These are phyloP conservation scores for Calocybe cyanea DNA, from an alignment of 768 basidiomycete genomes.

Conservation along the genomic window DNA sequence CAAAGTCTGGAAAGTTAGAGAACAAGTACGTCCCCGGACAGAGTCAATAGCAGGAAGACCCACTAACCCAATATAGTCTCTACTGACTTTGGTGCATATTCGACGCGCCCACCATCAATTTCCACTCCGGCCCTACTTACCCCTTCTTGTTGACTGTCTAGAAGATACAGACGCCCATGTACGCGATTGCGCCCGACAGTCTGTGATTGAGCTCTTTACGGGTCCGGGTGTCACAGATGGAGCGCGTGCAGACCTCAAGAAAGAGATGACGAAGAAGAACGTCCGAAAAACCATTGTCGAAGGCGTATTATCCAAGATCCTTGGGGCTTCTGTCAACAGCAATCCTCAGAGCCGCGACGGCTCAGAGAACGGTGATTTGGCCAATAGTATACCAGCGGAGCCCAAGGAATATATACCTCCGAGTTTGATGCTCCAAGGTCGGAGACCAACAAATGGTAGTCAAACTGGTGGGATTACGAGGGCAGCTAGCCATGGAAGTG, in stretches of 20 bases:
- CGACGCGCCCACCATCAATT: slow-evolving; percentile 69
- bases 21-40: slow-evolving; percentile 57
- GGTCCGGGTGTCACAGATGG: slow-evolving; percentile 78
- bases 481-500: slow-evolving; percentile 45
- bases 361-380: slow-evolving; percentile 55
- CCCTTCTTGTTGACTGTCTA: slow-evolving; percentile 75
- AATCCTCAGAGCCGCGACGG: slow-evolving; percentile 50
- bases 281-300: slow-evolving; percentile 89
- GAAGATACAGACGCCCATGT: slow-evolving; percentile 92
- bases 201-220: slow-evolving; percentile 82
- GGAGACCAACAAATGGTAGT: slow-evolving; percentile 42
- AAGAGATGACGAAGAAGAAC: slow-evolving; percentile 79
- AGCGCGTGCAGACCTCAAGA: slow-evolving; percentile 91
- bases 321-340: slow-evolving; percentile 42
- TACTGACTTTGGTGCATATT: slow-evolving; percentile 68
- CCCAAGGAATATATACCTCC: slow-evolving; percentile 72
- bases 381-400: slow-evolving; percentile 19
- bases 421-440: slow-evolving; percentile 58
- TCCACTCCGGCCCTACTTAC: slow-evolving; percentile 78
- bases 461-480: slow-evolving; percentile 35
- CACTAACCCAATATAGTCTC: slow-evolving; percentile 35
- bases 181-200: slow-evolving; percentile 77
- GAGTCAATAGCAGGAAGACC: neutral
- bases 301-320: slow-evolving; percentile 64
- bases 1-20: slow-evolving; percentile 83